Evolutionary conservation across 176 grass and related monocot species (phyloP).

Genomic region (Avena eriantha): DNA sequence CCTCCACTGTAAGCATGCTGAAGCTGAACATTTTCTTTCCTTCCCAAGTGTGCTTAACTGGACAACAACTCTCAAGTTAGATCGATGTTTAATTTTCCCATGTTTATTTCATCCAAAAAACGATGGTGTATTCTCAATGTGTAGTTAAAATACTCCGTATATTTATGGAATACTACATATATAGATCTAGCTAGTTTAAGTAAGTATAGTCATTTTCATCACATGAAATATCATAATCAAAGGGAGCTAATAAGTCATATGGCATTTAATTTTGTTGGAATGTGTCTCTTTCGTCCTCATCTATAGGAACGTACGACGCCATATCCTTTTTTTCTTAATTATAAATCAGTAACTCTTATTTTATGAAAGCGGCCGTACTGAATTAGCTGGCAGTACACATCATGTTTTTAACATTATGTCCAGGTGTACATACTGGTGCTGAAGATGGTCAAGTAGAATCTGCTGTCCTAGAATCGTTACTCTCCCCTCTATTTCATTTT

Average conservation of each 20-base stretch:
- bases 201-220: neutral
- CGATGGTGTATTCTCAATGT: neutral
- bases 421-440: neutral
- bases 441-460: neutral
- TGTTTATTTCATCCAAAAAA: too few species aligned
- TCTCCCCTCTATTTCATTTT: neutral
- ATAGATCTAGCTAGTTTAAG: neutral
- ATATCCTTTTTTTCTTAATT: neutral
- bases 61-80: too few species aligned
- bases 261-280: constrained; percentile 3
- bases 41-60: neutral
- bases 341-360: neutral
- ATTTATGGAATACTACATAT: too few species aligned
- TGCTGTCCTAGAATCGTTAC: too few species aligned
- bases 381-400: too few species aligned
- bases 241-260: neutral
- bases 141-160: too few species aligned
- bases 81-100: neutral
- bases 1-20: constrained; percentile 7
- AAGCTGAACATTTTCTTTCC: neutral
- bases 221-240: constrained; percentile 20
- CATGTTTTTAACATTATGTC: neutral
- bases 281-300: constrained; percentile 5
- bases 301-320: too few species aligned
- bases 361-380: too few species aligned